Evolutionary conservation across 371 early-diverging fungal genomes (phyloP), one percentile per base, ranked within the genome.

Genomic region (Mucor mucedo): DNA sequence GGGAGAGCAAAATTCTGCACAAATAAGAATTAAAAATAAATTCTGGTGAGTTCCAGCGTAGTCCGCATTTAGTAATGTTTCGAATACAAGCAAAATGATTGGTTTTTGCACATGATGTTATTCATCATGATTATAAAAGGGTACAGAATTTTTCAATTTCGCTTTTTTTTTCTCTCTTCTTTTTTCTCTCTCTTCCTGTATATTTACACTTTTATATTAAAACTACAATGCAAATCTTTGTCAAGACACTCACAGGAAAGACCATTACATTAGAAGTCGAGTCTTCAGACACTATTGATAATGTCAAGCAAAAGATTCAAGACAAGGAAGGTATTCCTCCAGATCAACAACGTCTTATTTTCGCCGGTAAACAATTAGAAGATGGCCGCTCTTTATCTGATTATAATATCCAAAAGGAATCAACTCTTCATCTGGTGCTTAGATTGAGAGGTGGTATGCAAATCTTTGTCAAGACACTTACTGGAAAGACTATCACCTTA

Each of bases 341-440:
- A 67, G 98, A 98, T 82, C 99, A 99, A 87, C 98, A 98, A 82
- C 95, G 98, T 65, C 88, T 98, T 60, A 99, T 99, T 77, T 98
- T 99, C 80, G 97, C 98, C 78, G 98, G 96, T 66, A 98, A 97
- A 88, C 98, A 98, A 86, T 91, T 99, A 60, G 97, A 97, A 82
- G 97, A 97, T 79, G 96, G 94, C 62, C 93, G 95, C 73, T 81
- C 84, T 30, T 84, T 90, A 29, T 82, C 87, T 35, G 90, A 90
- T 79, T 90, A 90, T 76, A 90, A 89, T 79, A 90, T 89, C 80
- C 91, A 91, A 76, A 89, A 89, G 80, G 97, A 97, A 85, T 95
- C 96, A 48, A 97, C 97, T 62, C 90, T 97, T 52, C 98, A 97
- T 85, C 78, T 97, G 59, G 96, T 96, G 42, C 90, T 97, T 62